Conservation (phyloP, 805 yeast species). For the Nakazawaea peltata region DNA sequence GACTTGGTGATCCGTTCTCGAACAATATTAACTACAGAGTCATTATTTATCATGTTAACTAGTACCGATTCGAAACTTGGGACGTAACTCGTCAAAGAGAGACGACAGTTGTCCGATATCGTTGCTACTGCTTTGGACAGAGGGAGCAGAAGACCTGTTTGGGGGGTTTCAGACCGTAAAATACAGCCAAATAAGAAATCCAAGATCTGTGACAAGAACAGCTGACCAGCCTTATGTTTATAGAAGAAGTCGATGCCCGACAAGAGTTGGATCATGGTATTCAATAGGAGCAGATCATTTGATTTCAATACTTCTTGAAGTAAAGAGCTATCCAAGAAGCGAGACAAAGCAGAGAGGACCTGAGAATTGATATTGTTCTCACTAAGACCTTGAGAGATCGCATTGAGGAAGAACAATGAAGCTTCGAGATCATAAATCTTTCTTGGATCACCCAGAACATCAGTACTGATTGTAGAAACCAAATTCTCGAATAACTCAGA, state of each 20-base stretch:
- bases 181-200: slow-evolving; percentile 35
- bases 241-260: slow-evolving; percentile 57
- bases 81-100: slow-evolving; percentile 29
- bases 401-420: slow-evolving; percentile 48
- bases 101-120: slow-evolving; percentile 48
- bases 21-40: slow-evolving; percentile 32
- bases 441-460: slow-evolving; percentile 12
- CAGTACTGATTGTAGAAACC: slow-evolving; percentile 23
- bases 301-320: slow-evolving; percentile 14
- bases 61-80: slow-evolving; percentile 42
- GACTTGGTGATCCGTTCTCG: slow-evolving; percentile 57
- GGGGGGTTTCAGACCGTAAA: slow-evolving; percentile 17
- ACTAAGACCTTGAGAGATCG: slow-evolving; percentile 45
- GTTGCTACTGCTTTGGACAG: slow-evolving; percentile 52
- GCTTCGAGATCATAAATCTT: slow-evolving; percentile 45
- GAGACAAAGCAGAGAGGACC: slow-evolving; percentile 15
- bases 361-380: slow-evolving; percentile 14
- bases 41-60: slow-evolving; percentile 35
- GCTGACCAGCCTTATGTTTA: slow-evolving; percentile 33
- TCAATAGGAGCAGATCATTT: slow-evolving; percentile 23
- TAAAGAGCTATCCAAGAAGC: slow-evolving; percentile 14
- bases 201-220: slow-evolving; percentile 42
- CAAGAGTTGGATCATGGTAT: slow-evolving; percentile 48
- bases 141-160: too few relatives aligned
- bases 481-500: slow-evolving; percentile 38